Evolutionary conservation across 495 filamentous ascomycete species (phyloP).

Genomic region (Lasiosphaeris hirsuta): DNA sequence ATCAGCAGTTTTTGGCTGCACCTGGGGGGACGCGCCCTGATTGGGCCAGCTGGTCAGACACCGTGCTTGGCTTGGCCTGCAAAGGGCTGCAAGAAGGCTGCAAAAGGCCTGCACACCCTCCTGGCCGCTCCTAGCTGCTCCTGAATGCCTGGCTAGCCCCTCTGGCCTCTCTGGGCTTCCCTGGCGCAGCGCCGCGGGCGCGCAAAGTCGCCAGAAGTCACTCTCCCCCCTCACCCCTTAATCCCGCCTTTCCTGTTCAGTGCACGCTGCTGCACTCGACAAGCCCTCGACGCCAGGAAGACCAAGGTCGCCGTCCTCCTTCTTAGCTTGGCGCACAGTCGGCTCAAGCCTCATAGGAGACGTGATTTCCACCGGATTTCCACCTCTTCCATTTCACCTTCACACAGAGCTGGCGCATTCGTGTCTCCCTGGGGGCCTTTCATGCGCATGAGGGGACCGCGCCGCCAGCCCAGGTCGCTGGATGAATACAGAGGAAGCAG

Average conservation of each 20-base stretch:
- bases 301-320: not conserved
- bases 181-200: not conserved
- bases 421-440: not conserved
- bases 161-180: too few relatives aligned
- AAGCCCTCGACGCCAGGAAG: not conserved
- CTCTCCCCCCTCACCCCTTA: conserved; percentile 5
- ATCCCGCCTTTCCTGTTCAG: conserved; percentile 22
- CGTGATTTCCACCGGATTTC: not conserved
- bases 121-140: not conserved
- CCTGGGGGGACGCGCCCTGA: conserved; percentile 16
- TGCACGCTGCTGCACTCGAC: conserved; percentile 16
- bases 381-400: not conserved
- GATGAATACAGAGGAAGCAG: not conserved
- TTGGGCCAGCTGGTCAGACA: conserved; percentile 21
- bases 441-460: not conserved
- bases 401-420: not conserved
- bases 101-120: conserved; percentile 16
- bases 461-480: not conserved
- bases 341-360: not conserved
- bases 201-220: not conserved
- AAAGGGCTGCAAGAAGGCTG: conserved; percentile 14
- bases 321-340: conserved; percentile 3
- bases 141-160: not conserved
- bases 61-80: conserved; percentile 19
- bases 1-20: conserved; percentile 28